A percentile compares a stretch with the other conserved stretches of the same genome.
Conservation (phyloP, 768 basidiomycete genomes). For the Mycena rosella region DNA sequence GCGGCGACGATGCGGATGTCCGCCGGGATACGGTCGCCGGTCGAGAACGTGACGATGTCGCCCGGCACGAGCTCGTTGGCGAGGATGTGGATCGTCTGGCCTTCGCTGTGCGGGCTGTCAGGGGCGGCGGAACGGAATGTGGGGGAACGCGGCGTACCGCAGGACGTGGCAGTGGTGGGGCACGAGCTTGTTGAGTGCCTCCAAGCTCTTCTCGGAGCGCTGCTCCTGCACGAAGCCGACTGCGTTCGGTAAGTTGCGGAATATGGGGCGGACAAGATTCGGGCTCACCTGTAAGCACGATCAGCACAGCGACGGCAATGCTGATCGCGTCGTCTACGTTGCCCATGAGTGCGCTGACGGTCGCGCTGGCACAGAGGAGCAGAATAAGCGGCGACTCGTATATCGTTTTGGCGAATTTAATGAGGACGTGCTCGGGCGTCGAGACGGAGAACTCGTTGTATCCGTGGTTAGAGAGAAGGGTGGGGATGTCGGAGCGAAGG, state of each 20-base stretch:
- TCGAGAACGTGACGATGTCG: conserved; percentile 89
- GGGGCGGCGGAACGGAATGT: not conserved
- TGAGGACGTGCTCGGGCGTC: conserved; percentile 79
- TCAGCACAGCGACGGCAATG: conserved; percentile 91
- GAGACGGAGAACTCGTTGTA: conserved; percentile 96
- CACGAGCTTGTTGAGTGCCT: conserved; percentile 96
- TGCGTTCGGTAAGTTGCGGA: conserved; percentile 42
- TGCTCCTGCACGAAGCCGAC: conserved; percentile 98
- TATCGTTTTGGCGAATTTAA: conserved; percentile 96
- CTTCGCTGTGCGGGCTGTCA: conserved; percentile 51
- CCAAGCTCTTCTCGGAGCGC: conserved; percentile 93
- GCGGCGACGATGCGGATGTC: conserved; percentile 89
- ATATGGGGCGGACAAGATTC: not conserved
- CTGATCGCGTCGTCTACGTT: conserved; percentile 95
- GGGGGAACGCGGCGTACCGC: conserved; percentile 49
- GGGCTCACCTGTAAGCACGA: conserved; percentile 90
- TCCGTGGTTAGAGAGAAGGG: conserved; percentile 76
- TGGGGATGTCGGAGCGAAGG: conserved; percentile 68
- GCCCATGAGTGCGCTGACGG: conserved; percentile 93
- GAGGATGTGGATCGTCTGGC: conserved; percentile 80
- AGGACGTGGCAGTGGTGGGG: conserved; percentile 96
- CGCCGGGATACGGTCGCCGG: conserved; percentile 95
- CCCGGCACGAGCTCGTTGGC: conserved; percentile 98
- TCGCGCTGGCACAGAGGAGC: conserved; percentile 89
- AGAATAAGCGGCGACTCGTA: conserved; percentile 96